phyloP scores from a whole-genome alignment of 208 protist genomes.

The Acanthamoeba royreba region DNA sequence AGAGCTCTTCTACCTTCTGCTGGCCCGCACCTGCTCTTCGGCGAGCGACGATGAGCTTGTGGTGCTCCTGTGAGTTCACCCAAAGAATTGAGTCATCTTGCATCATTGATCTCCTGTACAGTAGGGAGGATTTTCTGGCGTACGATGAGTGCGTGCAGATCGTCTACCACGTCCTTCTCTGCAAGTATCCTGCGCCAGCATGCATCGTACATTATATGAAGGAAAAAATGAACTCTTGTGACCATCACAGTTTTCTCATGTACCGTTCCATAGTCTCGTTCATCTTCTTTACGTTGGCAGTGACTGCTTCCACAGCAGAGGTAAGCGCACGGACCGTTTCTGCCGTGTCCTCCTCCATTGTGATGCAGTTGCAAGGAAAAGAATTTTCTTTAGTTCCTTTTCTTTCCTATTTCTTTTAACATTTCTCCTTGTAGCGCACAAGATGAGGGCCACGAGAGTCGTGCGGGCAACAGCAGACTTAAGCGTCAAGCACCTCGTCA shows the following conservation, averaged over 20 bases:
- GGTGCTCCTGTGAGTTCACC: background rate
- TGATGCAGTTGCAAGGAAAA: background rate
- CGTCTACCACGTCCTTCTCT: background rate
- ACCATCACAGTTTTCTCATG: background rate
- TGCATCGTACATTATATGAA: background rate
- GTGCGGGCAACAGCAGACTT: background rate
- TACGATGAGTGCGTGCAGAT: background rate
- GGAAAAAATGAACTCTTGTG: background rate
- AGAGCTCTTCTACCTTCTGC: background rate
- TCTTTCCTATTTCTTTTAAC: background rate
- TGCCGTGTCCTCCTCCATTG: background rate
- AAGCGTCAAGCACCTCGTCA: background rate
- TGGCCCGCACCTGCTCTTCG: background rate
- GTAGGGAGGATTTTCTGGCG: background rate
- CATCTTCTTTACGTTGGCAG: background rate
- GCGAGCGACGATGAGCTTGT: background rate
- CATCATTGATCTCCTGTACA: background rate
- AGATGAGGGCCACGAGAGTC: background rate
- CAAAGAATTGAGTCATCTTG: background rate
- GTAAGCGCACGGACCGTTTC: background rate
- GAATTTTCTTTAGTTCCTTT: background rate
- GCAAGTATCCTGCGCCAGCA: background rate
- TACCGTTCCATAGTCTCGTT: background rate
- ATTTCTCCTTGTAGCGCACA: background rate
- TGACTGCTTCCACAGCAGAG: background rate